Conservation (phyloP, 2,329 filamentous ascomycete genomes). For the Rutstroemia sp. region DNA sequence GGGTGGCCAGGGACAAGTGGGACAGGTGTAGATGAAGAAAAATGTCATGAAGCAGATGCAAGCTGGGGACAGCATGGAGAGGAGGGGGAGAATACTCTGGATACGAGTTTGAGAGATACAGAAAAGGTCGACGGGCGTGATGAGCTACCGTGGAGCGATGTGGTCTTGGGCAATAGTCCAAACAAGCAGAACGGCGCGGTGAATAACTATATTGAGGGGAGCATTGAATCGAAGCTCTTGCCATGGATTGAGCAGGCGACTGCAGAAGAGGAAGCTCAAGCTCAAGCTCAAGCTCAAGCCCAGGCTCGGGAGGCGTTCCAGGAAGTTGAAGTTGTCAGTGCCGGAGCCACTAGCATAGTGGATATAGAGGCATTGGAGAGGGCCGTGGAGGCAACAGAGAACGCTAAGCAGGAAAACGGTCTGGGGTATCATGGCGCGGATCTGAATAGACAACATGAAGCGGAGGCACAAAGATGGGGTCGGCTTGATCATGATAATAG, state of each 20-base stretch:
- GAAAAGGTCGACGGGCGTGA: background rate
- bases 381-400: background rate
- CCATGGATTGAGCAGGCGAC: slow-evolving; percentile 9
- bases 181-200: background rate
- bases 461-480: background rate
- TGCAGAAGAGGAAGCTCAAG: slow-evolving; percentile 6
- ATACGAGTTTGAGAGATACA: background rate
- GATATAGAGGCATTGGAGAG: background rate
- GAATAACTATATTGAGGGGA: slow-evolving; percentile 4
- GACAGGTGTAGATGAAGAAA: background rate
- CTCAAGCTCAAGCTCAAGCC: background rate
- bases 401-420: background rate
- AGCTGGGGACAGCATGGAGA: background rate
- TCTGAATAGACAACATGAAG: background rate
- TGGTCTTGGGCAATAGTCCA: slow-evolving; percentile 1
- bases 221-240: slow-evolving; percentile 5
- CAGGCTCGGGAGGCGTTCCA: background rate
- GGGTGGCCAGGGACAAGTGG: background rate
- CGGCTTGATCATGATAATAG: background rate
- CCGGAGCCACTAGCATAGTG: background rate
- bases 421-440: background rate
- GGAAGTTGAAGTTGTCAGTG: background rate
- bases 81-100: background rate
- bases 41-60: background rate
- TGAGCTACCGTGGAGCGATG: slow-evolving; percentile 2